Conservation (phyloP, 1,284 basidiomycete genomes). For the Ceratobasidium sp. region DNA sequence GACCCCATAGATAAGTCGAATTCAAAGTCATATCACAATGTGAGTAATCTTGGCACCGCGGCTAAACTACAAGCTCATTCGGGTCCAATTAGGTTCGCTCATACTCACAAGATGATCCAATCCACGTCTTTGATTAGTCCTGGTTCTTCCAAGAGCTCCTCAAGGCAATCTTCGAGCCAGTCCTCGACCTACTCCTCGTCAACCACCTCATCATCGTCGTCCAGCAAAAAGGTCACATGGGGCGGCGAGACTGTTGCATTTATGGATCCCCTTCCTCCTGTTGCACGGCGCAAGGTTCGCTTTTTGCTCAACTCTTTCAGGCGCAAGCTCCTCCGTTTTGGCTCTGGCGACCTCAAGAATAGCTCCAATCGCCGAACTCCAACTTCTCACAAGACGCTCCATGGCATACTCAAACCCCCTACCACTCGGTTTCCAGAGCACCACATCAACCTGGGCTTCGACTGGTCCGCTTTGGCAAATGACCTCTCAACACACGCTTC, state of each 20-base stretch:
- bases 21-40: background rate
- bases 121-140: background rate
- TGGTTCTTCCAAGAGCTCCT: background rate
- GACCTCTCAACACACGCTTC: background rate
- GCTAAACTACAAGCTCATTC: background rate
- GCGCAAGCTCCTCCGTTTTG: background rate
- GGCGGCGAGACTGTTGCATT: too few species aligned
- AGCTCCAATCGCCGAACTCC: background rate
- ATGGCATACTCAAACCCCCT: slow-evolving; percentile 20
- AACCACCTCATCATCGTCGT: background rate
- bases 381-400: background rate
- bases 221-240: background rate
- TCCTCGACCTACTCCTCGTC: background rate
- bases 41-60: background rate
- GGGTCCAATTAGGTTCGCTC: background rate
- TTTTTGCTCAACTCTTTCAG: background rate
- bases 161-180: background rate
- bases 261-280: background rate
- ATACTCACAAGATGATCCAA: background rate
- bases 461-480: background rate
- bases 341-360: too few species aligned
- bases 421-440: background rate
- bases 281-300: background rate
- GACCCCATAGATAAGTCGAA: background rate
- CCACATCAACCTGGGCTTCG: background rate